These are phyloP conservation scores for Ceratobasidium sp. DNA, from an alignment of 1,284 basidiomycete genomes.

Conservation along the genomic window DNA sequence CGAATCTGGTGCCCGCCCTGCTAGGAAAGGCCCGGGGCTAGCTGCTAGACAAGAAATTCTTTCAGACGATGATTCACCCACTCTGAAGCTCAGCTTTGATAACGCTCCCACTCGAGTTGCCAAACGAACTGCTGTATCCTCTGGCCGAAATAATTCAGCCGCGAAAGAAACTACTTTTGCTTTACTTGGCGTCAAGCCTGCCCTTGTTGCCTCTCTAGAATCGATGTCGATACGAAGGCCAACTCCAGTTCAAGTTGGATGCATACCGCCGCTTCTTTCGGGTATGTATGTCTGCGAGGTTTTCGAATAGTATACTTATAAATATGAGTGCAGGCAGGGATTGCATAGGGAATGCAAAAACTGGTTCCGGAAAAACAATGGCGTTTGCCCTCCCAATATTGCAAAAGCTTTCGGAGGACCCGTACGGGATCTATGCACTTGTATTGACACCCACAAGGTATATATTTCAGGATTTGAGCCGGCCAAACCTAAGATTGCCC, in stretches of 20 bases:
- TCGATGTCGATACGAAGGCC: slow-evolving; percentile 86
- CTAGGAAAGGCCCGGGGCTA: background rate
- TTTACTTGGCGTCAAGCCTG: slow-evolving; percentile 75
- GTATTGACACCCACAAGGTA: slow-evolving; percentile 93
- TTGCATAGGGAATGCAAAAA: slow-evolving; percentile 97
- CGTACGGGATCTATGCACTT: slow-evolving; percentile 92
- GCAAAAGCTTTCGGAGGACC: slow-evolving; percentile 85
- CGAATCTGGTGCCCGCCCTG: background rate
- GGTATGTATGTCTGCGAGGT: slow-evolving; percentile 58
- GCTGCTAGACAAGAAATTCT: background rate
- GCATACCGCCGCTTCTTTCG: slow-evolving; percentile 84
- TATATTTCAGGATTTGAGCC: slow-evolving; percentile 42
- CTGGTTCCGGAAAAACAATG: slow-evolving; percentile 96
- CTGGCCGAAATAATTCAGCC: background rate
- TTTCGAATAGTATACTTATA: background rate
- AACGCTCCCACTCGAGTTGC: slow-evolving; percentile 5
- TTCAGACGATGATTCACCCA: slow-evolving; percentile 9
- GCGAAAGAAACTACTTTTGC: slow-evolving; percentile 56
- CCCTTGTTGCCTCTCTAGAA: slow-evolving; percentile 72
- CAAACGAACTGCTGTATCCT: background rate
- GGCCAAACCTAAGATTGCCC: slow-evolving; percentile 23
- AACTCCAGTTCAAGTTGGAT: slow-evolving; percentile 88
- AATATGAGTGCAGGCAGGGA: slow-evolving; percentile 69
- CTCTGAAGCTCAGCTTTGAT: slow-evolving; percentile 17
- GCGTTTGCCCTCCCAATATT: slow-evolving; percentile 96